Evolutionary conservation across 2,329 filamentous ascomycete genomes (phyloP).

Genomic region (Helminthosporium solani): DNA sequence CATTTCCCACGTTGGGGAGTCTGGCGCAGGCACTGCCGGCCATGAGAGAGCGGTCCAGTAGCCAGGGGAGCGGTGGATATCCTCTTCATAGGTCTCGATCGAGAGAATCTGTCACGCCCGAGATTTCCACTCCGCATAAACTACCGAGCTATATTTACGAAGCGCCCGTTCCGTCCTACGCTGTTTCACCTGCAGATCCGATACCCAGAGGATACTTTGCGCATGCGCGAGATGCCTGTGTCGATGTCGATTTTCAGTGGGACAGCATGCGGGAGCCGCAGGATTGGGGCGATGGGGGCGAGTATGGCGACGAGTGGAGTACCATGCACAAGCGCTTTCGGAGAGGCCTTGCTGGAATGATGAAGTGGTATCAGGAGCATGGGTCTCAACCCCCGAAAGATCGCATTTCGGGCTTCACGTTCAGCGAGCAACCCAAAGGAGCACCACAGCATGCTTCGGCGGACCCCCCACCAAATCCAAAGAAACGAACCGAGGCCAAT

Average conservation of each 20-base stretch:
- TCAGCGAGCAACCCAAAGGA: constrained; percentile 28
- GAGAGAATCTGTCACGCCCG: constrained; percentile 21
- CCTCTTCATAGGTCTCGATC: constrained; percentile 27
- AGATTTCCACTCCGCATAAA: constrained; percentile 24
- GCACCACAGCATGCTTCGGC: constrained; percentile 18
- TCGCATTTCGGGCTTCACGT: constrained; percentile 34
- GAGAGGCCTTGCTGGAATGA: constrained; percentile 71
- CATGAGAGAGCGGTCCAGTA: constrained; percentile 52
- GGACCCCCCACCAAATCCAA: constrained; percentile 37
- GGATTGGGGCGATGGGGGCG: constrained; percentile 83
- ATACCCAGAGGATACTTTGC: constrained; percentile 88
- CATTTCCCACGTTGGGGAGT: constrained; percentile 33
- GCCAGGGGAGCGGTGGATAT: constrained; percentile 24
- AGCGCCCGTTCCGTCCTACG: constrained; percentile 77
- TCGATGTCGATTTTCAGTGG: constrained; percentile 91
- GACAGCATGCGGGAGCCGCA: constrained; percentile 80
- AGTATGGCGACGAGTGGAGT: constrained; percentile 92
- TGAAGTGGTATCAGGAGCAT: constrained; percentile 75
- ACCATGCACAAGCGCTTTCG: constrained; percentile 91
- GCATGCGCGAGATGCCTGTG: constrained; percentile 84
- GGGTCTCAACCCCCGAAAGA: constrained; percentile 39
- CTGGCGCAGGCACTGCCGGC: constrained; percentile 41
- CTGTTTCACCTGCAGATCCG: constrained; percentile 73
- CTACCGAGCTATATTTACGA: constrained; percentile 56
- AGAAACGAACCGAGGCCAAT: too few species aligned